Evolutionary conservation across 345 rosid species (phyloP).

Genomic region (Linum trigynum): DNA sequence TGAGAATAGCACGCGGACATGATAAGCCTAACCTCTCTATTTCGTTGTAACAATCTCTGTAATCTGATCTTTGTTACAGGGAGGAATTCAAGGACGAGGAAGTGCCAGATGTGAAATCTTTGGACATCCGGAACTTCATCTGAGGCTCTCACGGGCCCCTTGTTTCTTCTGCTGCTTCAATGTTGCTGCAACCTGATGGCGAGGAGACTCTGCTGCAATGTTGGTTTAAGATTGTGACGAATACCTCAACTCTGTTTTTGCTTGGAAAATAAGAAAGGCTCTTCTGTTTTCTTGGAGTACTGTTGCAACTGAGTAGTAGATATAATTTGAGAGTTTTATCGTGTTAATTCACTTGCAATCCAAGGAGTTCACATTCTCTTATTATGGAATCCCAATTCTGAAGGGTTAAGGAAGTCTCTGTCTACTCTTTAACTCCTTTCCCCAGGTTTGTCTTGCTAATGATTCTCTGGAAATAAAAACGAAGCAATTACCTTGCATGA

Average conservation of each 20-base stretch:
- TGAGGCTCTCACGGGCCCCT: constrained; percentile 18
- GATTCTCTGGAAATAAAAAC: too few relatives aligned
- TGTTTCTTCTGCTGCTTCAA: constrained; percentile 3
- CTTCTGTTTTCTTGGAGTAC: background rate
- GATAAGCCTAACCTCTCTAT: too few relatives aligned
- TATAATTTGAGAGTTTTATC: background rate
- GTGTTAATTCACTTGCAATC: background rate
- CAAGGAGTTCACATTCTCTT: background rate
- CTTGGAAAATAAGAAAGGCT: constrained; percentile 18
- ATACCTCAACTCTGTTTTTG: constrained; percentile 11
- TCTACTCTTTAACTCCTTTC: too few relatives aligned
- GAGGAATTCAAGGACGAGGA: constrained; percentile 89
- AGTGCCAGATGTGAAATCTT: constrained; percentile 65
- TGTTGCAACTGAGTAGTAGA: constrained; percentile 3
- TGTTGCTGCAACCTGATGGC: background rate
- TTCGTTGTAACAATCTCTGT: too few relatives aligned
- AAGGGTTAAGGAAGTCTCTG: background rate
- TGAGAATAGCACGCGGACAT: too few relatives aligned
- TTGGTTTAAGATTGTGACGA: constrained; percentile 4
- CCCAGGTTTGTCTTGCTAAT: too few relatives aligned
- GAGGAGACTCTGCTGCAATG: background rate
- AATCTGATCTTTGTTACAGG: constrained; percentile 30
- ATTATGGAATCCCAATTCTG: background rate
- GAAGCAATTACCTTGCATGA: too few relatives aligned
- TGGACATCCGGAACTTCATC: constrained; percentile 89